Evolutionary conservation across 805 yeast genomes (phyloP), one percentile per base, ranked within the genome.

Genomic region (Candida nanaspora): DNA sequence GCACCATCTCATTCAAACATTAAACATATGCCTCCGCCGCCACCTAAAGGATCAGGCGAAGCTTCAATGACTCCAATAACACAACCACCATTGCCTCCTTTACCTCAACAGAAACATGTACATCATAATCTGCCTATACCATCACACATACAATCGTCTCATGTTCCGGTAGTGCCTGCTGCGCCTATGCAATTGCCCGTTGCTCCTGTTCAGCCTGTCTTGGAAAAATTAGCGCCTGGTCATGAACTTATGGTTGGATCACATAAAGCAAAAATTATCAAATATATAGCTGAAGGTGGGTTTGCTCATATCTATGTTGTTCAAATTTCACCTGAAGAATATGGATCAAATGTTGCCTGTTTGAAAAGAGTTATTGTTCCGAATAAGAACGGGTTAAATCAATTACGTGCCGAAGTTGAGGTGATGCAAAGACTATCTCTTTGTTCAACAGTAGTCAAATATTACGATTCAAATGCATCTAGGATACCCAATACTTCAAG

Each of bases 281-380:
- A 72, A 41, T 75, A 72, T 52, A 59, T 75, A 10, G 57, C 64
- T 7, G 64, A 58, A 53, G 84, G 87, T 44, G 94, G 93, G 4
- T 85, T 81, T 66, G 91, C 94, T 4, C 87, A 83, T 46, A 83
- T 85, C 16, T 85, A 85, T 57, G 68, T 72, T 28, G 91, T 82
- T 15, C 64, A 62, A 44, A 77, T 78, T 49, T 62, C 68, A 13
- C 80, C 82, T 15, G 48, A 51, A 40, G 70, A 68, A 47, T 59
- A 66, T 37, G 68, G 58, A 20, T 57, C 72, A 1, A 76, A 72
- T 10, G 59, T 70, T 25, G 86, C 80, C 5, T 84, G 89, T 53
- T 64, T 85, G 58, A 85, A 85, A 54, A 59, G 89, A 47, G 93
- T 85, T 8, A 63, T 81, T 37, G 89, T 84, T 1, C 78, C 81